These are phyloP conservation scores for Aegilops umbellulata DNA, from an alignment of 176 grass and related monocot genomes.

Conservation along the genomic window DNA sequence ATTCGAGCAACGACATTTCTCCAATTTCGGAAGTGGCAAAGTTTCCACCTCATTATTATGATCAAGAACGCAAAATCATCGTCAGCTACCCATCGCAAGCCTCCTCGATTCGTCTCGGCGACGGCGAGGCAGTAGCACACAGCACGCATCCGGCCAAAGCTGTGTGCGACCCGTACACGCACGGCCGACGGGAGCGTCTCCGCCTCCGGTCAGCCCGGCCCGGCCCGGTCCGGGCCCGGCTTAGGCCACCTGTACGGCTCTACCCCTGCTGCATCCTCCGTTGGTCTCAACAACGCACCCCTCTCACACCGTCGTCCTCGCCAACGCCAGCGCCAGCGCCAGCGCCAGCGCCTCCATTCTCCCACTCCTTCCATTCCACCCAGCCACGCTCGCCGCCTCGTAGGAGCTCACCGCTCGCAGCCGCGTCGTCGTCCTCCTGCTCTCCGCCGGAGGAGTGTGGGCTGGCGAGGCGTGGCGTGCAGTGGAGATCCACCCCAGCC, in stretches of 20 bases:
- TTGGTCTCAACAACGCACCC: constrained; percentile 18
- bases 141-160: not conserved
- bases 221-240: not conserved
- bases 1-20: not conserved
- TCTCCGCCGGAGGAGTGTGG: not conserved
- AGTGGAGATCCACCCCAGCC: constrained; percentile 37
- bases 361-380: constrained; percentile 13
- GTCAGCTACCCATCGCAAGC: not conserved
- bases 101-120: not conserved
- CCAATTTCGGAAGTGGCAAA: not conserved
- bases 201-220: constrained; percentile 1
- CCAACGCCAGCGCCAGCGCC: constrained; percentile 6
- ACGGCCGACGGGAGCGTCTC: not conserved
- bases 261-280: constrained; percentile 16
- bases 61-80: not conserved
- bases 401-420: not conserved
- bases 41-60: not conserved
- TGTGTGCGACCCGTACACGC: not conserved
- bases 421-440: not conserved
- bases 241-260: constrained; percentile 17
- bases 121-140: not conserved
- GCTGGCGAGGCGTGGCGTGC: not conserved
- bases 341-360: constrained; percentile 19
- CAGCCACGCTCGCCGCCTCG: not conserved
- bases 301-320: constrained; percentile 8